Evolutionary conservation across 768 basidiomycete species (phyloP).

Genomic region (Trametes cingulata): DNA sequence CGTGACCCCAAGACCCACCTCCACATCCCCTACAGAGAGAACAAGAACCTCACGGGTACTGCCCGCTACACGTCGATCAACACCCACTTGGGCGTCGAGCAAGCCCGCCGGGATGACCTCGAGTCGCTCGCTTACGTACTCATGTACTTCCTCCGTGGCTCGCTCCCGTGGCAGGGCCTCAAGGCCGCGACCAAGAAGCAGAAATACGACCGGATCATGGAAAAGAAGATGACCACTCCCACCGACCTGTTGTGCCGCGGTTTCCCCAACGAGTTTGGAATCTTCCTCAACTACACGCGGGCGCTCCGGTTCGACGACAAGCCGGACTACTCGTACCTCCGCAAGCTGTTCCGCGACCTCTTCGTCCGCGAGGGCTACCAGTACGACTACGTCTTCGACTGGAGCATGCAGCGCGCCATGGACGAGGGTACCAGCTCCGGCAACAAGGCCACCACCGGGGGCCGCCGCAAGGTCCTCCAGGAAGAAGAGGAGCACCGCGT

Average conservation of each 20-base stretch:
- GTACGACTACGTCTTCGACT: conserved; percentile 99
- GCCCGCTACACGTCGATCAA: conserved; percentile 99
- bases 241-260: conserved; percentile 96
- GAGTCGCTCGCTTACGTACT: conserved; percentile 98
- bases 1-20: conserved; percentile 99
- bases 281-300: conserved; percentile 98
- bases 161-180: conserved; percentile 98
- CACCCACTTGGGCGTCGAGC: conserved; percentile 97
- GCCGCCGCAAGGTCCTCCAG: conserved; percentile 78
- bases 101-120: conserved; percentile 95
- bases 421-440: conserved; percentile 63
- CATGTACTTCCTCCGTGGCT: conserved; percentile 99
- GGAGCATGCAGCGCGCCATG: conserved; percentile 84
- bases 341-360: conserved; percentile 98
- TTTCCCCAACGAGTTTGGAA: conserved; percentile 99
- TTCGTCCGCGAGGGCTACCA: conserved; percentile 98
- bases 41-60: conserved; percentile 99
- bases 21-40: conserved; percentile 99
- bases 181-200: conserved; percentile 99
- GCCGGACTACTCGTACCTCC: conserved; percentile 98
- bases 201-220: conserved; percentile 99
- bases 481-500: conserved; percentile 83
- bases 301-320: conserved; percentile 99
- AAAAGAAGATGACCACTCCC: conserved; percentile 99
- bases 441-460: conserved; percentile 61